phyloP scores from a whole-genome alignment of 225 moss, liverwort and hornwort species.

The Climacium dendroides region DNA sequence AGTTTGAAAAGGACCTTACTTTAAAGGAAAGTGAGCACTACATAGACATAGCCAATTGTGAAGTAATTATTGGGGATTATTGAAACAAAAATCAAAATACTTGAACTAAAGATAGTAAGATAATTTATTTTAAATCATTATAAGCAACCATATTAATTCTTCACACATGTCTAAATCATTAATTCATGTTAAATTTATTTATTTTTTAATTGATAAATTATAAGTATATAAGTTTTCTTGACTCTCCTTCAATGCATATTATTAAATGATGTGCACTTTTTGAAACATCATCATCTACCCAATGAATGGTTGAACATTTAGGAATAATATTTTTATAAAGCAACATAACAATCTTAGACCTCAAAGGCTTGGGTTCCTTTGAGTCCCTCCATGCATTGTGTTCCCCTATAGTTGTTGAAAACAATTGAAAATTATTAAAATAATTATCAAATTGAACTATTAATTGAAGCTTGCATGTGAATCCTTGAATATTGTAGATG shows the following conservation, averaged over 20 bases:
- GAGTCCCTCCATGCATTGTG: fast-evolving
- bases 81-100: background rate
- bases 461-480: background rate
- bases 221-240: background rate
- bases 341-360: background rate
- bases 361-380: background rate
- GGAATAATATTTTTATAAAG: background rate
- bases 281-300: background rate
- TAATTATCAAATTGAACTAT: too few species aligned
- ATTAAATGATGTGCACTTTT: background rate
- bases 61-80: background rate
- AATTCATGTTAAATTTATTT: background rate
- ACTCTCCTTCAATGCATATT: background rate
- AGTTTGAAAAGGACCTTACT: background rate
- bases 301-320: background rate
- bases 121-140: background rate
- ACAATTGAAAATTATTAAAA: background rate
- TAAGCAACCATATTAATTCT: background rate
- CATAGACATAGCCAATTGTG: background rate
- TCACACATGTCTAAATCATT: background rate
- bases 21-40: fast-evolving
- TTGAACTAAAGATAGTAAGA: background rate
- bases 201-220: background rate
- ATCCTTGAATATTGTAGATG: background rate
- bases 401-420: background rate